Percentiles rank a stretch among this genome's conserved stretches.
phyloP scores from a whole-genome alignment of 2,329 filamentous ascomycete species.

The Claviceps spartinae region DNA sequence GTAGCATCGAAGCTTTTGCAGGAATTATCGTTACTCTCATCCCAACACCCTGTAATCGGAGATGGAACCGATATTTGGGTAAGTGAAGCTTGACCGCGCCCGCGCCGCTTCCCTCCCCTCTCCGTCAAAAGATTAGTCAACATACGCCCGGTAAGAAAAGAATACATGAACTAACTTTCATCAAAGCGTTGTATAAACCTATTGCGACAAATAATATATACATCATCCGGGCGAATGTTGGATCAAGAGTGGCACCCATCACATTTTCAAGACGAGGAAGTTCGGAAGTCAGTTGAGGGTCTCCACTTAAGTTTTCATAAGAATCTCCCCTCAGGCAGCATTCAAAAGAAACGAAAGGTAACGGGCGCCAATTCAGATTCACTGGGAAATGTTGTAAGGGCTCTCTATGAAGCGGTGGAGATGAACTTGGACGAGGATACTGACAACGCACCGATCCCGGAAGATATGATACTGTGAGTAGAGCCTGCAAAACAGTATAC shows the following conservation, averaged over 20 bases:
- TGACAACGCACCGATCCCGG: conserved; percentile 16
- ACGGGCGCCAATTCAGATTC: conserved; percentile 9
- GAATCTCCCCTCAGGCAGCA: conserved; percentile 5
- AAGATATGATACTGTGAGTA: conserved; percentile 34
- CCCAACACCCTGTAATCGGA: conserved; percentile 17
- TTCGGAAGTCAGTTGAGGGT: conserved; percentile 16
- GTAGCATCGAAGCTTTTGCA: conserved; percentile 29
- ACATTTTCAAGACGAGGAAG: conserved; percentile 15
- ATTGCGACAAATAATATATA: conserved; percentile 15
- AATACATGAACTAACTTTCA: background rate
- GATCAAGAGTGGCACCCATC: conserved; percentile 15
- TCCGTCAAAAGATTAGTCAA: too few species aligned
- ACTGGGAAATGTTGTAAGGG: conserved; percentile 9
- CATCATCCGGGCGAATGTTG: conserved; percentile 9
- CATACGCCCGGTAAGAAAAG: too few species aligned
- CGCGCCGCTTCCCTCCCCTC: too few species aligned
- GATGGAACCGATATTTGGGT: conserved; percentile 30
- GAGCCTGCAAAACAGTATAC: background rate
- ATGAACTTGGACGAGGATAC: conserved; percentile 9
- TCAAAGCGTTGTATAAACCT: conserved; percentile 17
- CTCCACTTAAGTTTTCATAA: conserved; percentile 16
- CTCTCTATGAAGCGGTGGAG: conserved; percentile 17
- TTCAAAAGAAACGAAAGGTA: conserved; percentile 19
- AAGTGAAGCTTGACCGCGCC: conserved; percentile 4
- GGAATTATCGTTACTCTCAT: conserved; percentile 24